Evolutionary conservation across 768 basidiomycete species (phyloP).

Genomic region (Auriscalpium orientale): DNA sequence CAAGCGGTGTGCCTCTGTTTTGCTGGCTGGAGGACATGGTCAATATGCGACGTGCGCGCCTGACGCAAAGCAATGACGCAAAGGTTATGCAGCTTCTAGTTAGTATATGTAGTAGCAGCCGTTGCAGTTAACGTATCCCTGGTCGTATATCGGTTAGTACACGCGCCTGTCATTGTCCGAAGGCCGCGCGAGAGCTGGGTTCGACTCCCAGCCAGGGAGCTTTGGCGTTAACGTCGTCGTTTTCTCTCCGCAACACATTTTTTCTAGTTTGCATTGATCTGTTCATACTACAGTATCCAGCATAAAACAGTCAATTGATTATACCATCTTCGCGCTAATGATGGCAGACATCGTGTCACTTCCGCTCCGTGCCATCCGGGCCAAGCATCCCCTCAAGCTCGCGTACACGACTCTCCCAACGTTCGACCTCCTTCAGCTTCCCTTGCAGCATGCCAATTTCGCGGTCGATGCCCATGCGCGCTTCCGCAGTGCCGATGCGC

Average conservation of each 20-base stretch:
- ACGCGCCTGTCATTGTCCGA: neutral
- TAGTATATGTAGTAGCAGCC: too few species aligned
- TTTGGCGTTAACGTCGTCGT: neutral
- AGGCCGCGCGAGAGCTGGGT: neutral
- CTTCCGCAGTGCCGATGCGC: conserved; percentile 65
- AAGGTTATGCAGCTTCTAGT: too few species aligned
- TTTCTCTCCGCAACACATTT: neutral
- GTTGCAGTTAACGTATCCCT: neutral
- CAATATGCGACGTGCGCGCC: neutral
- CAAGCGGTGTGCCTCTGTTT: neutral
- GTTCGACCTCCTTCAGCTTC: conserved; percentile 60
- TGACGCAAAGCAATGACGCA: too few species aligned
- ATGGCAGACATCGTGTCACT: neutral
- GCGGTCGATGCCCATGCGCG: conserved; percentile 63
- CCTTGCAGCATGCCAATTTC: conserved; percentile 65
- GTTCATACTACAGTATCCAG: too few species aligned
- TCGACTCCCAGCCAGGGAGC: neutral
- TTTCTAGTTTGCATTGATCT: neutral
- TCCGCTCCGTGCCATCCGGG: neutral
- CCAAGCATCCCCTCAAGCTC: conserved; percentile 53
- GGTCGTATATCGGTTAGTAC: neutral
- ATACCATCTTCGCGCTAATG: too few species aligned
- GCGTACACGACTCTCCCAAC: conserved; percentile 63
- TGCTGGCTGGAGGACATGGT: neutral
- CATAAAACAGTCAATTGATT: too few species aligned